A percentile compares a stretch with the other conserved stretches of the same genome.
Conservation (phyloP, 352 stramenopile species). For the Phytophthora kernoviae region DNA sequence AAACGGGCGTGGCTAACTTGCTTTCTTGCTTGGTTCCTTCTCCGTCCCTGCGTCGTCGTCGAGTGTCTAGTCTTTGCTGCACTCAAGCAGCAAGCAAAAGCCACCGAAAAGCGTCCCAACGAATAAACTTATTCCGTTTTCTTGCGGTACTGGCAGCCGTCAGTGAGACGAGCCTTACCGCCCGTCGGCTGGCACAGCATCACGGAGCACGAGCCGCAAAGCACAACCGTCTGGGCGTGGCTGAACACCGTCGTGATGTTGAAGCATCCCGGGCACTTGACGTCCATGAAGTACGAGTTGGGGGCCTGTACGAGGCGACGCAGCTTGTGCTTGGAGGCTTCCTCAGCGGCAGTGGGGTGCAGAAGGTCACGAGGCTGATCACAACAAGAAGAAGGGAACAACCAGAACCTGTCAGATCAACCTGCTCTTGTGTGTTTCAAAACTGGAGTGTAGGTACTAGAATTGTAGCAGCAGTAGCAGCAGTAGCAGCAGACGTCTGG, state of each 20-base stretch:
- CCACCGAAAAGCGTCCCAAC: slow-evolving; percentile 19
- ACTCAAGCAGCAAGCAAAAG: neutral
- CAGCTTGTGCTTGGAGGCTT: slow-evolving; percentile 99
- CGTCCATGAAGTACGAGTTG: slow-evolving; percentile 99
- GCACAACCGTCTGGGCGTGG: slow-evolving; percentile 98
- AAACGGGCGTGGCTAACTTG: slow-evolving; percentile 31
- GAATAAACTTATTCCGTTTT: slow-evolving; percentile 97
- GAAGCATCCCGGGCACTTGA: slow-evolving; percentile 99
- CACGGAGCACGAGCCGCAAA: slow-evolving; percentile 97
- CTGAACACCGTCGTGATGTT: slow-evolving; percentile 99
- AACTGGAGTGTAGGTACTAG: neutral
- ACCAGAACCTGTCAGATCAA: slow-evolving; percentile 17
- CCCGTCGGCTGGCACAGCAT: slow-evolving; percentile 99
- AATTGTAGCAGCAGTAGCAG: too few relatives aligned
- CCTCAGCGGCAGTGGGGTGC: slow-evolving; percentile 94
- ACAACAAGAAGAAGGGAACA: slow-evolving; percentile 3
- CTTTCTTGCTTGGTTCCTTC: slow-evolving; percentile 38
- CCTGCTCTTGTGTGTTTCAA: neutral
- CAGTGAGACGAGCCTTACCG: slow-evolving; percentile 97
- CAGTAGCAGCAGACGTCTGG: too few relatives aligned
- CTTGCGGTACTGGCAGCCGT: slow-evolving; percentile 99
- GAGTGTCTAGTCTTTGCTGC: slow-evolving; percentile 34
- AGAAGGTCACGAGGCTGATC: slow-evolving; percentile 95
- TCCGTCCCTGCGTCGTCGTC: slow-evolving; percentile 34
- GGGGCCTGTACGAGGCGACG: slow-evolving; percentile 99